Evolutionary conservation across 768 basidiomycete genomes (phyloP), one percentile per base, ranked within the genome.

Genomic region (Antrodiella citrinella): DNA sequence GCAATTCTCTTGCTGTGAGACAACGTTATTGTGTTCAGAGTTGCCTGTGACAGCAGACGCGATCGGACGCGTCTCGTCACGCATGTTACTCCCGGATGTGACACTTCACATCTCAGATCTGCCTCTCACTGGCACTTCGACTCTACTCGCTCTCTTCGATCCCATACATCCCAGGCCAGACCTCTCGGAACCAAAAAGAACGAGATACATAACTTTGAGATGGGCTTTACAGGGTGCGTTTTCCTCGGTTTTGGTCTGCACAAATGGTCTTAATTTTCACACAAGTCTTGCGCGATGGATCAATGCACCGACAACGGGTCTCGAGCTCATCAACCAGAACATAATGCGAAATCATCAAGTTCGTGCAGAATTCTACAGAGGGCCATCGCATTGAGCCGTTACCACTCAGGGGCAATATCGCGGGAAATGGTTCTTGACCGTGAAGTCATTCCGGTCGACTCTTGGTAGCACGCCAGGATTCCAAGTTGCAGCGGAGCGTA

Each of bases 201-300:
- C 41, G 20, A 22, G n/a, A 42, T n/a, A 4, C n/a, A 11, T 12
- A 26, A 35, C 22, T 22, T 3, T 25, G 20, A 25, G 11, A 59
- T 59, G 58, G 58, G 58, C 23, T 47, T 59, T 11, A 55, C 56
- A 13, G 58, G 58, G 58, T 57, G 44, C 2, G 49, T 45, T 11
- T 3, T 35, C 15, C 15, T 7, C 30, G 15, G 30, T 35, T 7
- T 35, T 18, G 21, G 35, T 51, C 43, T 39, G 4, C 38, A 4
- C 20, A 7, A 12, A 13, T 26, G 15, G 22, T 23, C 4, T 13
- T 21, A n/a, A n/a, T n/a, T n/a, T n/a, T n/a, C n/a, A n/a, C n/a
- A n/a, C 10, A 24, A 89, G 87, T 43, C 68, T 91, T 47, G 88
- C 85, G 40, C 77, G 88, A 55, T 89, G 86, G 88, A 76, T 82